Percentiles rank a stretch among this genome's conserved stretches.
These are phyloP conservation scores for Nitzschia sp. DNA, from an alignment of 108 stramenopile genomes.

Conservation along the genomic window DNA sequence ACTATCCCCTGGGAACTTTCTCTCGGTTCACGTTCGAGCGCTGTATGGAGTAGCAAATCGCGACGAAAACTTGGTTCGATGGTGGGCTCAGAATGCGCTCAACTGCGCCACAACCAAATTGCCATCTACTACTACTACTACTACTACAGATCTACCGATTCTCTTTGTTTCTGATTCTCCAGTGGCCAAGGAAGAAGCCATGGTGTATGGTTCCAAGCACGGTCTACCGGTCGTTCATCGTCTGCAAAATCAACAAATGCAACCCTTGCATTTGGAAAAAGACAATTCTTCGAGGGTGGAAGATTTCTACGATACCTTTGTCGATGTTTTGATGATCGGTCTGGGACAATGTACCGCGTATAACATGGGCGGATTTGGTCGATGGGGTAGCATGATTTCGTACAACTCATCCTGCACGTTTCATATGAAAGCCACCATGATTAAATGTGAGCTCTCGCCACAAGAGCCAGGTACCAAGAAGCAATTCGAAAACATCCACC, in stretches of 20 bases:
- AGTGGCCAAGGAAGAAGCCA: conserved; percentile 18
- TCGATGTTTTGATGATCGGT: conserved; percentile 43
- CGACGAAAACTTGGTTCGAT: conserved; percentile 7
- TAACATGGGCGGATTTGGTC: conserved; percentile 36
- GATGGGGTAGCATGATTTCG: conserved; percentile 24
- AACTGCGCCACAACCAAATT: conserved; percentile 37
- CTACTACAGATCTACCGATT: conserved; percentile 7
- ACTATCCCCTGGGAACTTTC: conserved; percentile 36
- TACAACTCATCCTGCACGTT: conserved; percentile 27
- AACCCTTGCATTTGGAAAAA: conserved; percentile 49
- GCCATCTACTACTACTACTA: not conserved
- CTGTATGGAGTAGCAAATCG: conserved; percentile 28
- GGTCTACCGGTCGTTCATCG: conserved; percentile 15
- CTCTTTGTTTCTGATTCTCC: conserved; percentile 47
- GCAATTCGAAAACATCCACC: not conserved
- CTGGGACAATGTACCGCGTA: conserved; percentile 35
- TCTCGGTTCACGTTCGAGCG: conserved; percentile 44
- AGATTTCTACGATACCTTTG: conserved; percentile 44
- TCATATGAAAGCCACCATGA: conserved; percentile 3
- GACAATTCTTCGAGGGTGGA: conserved; percentile 2
- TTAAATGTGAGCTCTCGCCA: conserved; percentile 13
- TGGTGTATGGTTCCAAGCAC: conserved; percentile 5
- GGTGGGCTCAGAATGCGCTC: conserved; percentile 36
- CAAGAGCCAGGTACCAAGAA: too few relatives aligned
- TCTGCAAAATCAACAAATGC: not conserved